Percentiles rank a stretch among this genome's conserved stretches.
These are phyloP conservation scores for Coemansia sp. DNA, from an alignment of 192 early-diverging fungal species.

Conservation along the genomic window DNA sequence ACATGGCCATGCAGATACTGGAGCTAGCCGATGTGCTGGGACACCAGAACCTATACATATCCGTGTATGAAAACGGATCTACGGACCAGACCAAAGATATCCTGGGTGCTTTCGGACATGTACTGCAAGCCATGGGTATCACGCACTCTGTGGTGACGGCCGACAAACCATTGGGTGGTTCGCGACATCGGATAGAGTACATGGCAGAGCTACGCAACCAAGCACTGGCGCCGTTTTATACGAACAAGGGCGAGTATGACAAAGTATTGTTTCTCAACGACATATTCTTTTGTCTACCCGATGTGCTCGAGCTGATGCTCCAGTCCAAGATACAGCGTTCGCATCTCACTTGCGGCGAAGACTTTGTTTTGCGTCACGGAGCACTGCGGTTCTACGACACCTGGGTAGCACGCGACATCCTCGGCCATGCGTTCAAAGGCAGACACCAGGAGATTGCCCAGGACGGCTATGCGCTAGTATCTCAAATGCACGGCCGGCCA, in stretches of 20 bases:
- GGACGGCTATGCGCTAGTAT: constrained; percentile 16
- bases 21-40: constrained; percentile 35
- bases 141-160: constrained; percentile 22
- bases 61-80: constrained; percentile 52
- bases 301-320: constrained; percentile 48
- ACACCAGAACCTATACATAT: constrained; percentile 27
- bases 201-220: constrained; percentile 49
- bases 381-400: constrained; percentile 46
- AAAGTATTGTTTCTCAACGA: constrained; percentile 48
- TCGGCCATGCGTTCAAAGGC: constrained; percentile 37
- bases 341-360: constrained; percentile 52
- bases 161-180: not conserved
- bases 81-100: constrained; percentile 36
- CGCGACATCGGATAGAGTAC: constrained; percentile 43
- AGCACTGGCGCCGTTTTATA: constrained; percentile 41
- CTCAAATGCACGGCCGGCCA: constrained; percentile 21
- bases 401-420: constrained; percentile 51
- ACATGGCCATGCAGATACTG: constrained; percentile 37
- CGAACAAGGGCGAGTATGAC: constrained; percentile 5
- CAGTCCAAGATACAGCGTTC: constrained; percentile 44
- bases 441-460: constrained; percentile 34
- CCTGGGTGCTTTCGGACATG: constrained; percentile 11
- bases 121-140: constrained; percentile 19
- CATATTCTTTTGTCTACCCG: constrained; percentile 45
- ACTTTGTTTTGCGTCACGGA: constrained; percentile 37